These are phyloP conservation scores for Cyberlindnera maritima DNA, from an alignment of 805 yeast genomes.

Conservation along the genomic window DNA sequence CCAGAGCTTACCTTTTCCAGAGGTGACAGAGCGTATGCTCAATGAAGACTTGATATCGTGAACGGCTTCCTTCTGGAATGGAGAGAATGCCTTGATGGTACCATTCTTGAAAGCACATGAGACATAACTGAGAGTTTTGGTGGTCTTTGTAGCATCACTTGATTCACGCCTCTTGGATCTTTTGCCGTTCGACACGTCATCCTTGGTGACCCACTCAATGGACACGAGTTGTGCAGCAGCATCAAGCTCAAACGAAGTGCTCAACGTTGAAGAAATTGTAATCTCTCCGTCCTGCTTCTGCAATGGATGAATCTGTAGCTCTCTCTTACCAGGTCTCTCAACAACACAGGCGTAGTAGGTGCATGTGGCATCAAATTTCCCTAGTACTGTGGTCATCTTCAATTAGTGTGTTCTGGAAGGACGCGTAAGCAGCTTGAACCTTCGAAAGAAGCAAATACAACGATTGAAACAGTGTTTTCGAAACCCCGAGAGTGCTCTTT, in stretches of 20 bases:
- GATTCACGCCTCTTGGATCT: conserved; percentile 29
- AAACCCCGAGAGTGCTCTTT: not conserved
- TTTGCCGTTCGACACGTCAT: conserved; percentile 16
- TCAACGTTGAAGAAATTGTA: conserved; percentile 22
- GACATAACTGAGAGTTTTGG: conserved; percentile 24
- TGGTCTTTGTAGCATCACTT: conserved; percentile 10
- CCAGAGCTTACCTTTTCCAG: conserved; percentile 28
- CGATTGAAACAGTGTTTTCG: not conserved
- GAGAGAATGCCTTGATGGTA: conserved; percentile 43
- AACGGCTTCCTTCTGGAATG: conserved; percentile 37
- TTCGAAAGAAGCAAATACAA: not conserved
- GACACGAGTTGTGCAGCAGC: conserved; percentile 36
- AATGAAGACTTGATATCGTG: conserved; percentile 34
- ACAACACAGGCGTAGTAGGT: conserved; percentile 37
- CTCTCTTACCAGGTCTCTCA: conserved; percentile 44
- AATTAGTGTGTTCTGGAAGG: not conserved
- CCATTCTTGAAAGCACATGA: conserved; percentile 36
- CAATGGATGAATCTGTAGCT: conserved; percentile 41
- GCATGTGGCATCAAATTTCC: conserved; percentile 31
- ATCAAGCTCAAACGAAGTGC: conserved; percentile 39
- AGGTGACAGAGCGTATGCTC: conserved; percentile 19
- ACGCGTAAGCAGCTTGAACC: not conserved
- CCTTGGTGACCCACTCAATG: conserved; percentile 35
- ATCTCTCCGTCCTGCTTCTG: conserved; percentile 19
- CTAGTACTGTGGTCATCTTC: conserved; percentile 11